Base-by-base conservation (phyloP, 768 basidiomycete species). In the Phylloporus sp. region DNA sequence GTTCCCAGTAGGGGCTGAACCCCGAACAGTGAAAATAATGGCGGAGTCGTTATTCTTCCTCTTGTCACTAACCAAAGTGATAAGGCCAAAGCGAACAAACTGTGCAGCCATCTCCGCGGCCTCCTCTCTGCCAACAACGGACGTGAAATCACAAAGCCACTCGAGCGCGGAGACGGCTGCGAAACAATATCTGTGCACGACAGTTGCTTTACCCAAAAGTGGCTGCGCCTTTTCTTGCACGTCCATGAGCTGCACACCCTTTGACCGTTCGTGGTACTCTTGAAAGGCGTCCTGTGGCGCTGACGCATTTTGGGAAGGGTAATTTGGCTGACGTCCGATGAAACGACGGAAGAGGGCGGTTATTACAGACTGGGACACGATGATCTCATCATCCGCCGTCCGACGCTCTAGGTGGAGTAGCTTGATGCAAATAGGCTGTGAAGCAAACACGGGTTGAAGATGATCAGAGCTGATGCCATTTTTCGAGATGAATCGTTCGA, bases 401-500 rank as follows among this genome's bases (percentile, higher is more conserved):
- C 94, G 84, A 48, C 97, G 82, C 68, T 99, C 97, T 65, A 99
- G 86, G 72, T 99, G 95, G 10, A 99, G 83, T 7, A 98, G 81
- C 71, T 97, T 97, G 79, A 97, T 90, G 73, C 92, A 95, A 59
- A 99, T 97, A 29, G 95, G 94, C 65, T 97, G 93, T 0, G 88
- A 79, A 15, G 82, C 80, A 68, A 98, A 99, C 40, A 97, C 89
- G 47, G 80, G 82, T 57, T 92, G 82, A 18, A 98, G 82, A 68
- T 94, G 86, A 72, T 97, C 92, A 38, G 92, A 87, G 58, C 87
- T 91, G 75, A 99, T 97, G 61, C 97, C 97, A 69, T 99, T 98
- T 79, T 95, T 97, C 70, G 87, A 89, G 76, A 98, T 97, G 78
- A 99, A 99, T n/a, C 97, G 86, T 67, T 99, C 97, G 57, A 99